Evolutionary conservation across 176 grass and related monocot genomes (phyloP).

Genomic region (Lolium multiflorum): DNA sequence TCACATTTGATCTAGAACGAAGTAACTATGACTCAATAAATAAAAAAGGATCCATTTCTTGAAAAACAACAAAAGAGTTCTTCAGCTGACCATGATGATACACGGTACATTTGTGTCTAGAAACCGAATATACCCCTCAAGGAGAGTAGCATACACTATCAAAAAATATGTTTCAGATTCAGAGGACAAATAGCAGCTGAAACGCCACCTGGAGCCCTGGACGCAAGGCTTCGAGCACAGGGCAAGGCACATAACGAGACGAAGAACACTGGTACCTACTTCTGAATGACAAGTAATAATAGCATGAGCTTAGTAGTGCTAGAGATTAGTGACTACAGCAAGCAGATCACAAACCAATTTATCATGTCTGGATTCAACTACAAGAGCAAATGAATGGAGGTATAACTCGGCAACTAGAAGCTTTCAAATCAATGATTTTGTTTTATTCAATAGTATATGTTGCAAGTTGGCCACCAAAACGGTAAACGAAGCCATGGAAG

Average conservation of each 20-base stretch:
- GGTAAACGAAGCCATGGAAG: not conserved
- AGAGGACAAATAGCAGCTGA: not conserved
- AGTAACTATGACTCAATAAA: not conserved
- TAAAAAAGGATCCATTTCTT: not conserved
- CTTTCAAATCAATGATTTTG: no score
- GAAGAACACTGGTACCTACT: not conserved
- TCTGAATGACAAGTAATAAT: not conserved
- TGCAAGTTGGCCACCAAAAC: not conserved
- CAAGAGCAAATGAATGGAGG: not conserved
- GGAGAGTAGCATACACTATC: slow-evolving; percentile 18
- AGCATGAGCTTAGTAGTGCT: not conserved
- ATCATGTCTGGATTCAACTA: not conserved
- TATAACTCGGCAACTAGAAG: not conserved
- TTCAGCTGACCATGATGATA: not conserved
- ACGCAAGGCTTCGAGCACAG: not conserved
- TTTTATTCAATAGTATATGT: no score
- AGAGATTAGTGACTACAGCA: not conserved
- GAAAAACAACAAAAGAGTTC: not conserved
- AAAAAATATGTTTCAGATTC: not conserved
- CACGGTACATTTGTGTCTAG: not conserved
- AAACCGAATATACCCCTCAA: not conserved
- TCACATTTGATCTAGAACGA: not conserved
- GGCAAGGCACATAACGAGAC: not conserved
- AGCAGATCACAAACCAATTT: not conserved
- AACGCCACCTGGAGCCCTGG: not conserved